Base-by-base conservation (phyloP, 257 asterid species). In the Capsicum chinense region DNA sequence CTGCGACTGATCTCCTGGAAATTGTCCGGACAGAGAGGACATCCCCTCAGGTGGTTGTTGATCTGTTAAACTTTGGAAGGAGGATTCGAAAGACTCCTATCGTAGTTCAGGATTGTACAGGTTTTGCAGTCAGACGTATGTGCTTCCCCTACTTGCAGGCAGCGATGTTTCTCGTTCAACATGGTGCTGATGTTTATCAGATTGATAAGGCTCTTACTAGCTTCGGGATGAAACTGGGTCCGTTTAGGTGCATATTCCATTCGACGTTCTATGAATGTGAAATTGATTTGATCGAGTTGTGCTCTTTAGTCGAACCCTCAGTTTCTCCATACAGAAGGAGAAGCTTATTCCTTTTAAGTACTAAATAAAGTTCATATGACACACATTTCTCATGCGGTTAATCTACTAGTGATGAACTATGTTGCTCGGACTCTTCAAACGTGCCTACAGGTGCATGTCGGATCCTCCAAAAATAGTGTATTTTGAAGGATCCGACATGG, bases 161-260 rank as follows among this genome's bases (percentile, higher is more conserved):
- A 12, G 98, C 97, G 19, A 90, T 93, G 57, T 84, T 95, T 70
- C 97, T 97, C 9, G 95, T 93, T 56, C 98, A 97, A 83, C 95
- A 89, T 52, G 99, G 99, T 81, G 56, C 95, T 14, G 99, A 95
- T 90, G 90, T 91, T 26, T 97, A 95, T 78, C 90, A 93, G 88
- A 93, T 97, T 60, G 99, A 97, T 58, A 86, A 87, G 85, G 96
- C 89, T 33, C 90, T 95, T 79, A 88, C 97, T 80, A 97, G 93
- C 89, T 97, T 92, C 50, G 99, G 99, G 78, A 92, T 97, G 99
- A 98, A 98, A 0, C 93, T 97, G 97, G 99, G 99, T 16, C 99
- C 98, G 37, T 97, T 97, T 90, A 97, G 99, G 98, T 97, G 79
- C 79, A 42, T 44, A 44, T 44, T 26, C 33, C 17, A 44, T 44